These are phyloP conservation scores for Gilbertella persicaria DNA, from an alignment of 371 early-diverging fungal species.

Conservation along the genomic window DNA sequence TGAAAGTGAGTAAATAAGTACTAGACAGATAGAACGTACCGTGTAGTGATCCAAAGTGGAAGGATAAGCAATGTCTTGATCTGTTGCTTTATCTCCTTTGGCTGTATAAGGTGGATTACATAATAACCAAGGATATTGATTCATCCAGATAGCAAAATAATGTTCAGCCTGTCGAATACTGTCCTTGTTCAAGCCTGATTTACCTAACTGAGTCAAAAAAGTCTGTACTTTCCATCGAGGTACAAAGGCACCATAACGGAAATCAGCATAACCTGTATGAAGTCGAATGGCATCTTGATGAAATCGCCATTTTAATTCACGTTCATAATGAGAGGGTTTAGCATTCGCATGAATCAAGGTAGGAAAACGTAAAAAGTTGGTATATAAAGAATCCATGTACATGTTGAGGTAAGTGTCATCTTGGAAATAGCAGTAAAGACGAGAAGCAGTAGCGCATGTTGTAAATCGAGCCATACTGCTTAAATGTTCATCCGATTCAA, in stretches of 20 bases:
- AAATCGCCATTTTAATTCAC: slow-evolving; percentile 61
- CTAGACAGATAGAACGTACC: slow-evolving; percentile 2
- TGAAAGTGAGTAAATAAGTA: not conserved
- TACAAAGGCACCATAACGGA: slow-evolving; percentile 61
- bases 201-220: slow-evolving; percentile 58
- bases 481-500: slow-evolving; percentile 50
- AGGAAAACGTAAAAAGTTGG: slow-evolving; percentile 61
- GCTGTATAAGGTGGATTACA: slow-evolving; percentile 42
- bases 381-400: slow-evolving; percentile 61
- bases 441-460: slow-evolving; percentile 59
- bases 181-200: slow-evolving; percentile 52
- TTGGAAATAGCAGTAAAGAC: slow-evolving; percentile 64
- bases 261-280: slow-evolving; percentile 65
- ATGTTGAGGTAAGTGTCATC: slow-evolving; percentile 59
- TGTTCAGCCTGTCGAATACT: slow-evolving; percentile 55
- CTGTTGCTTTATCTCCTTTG: slow-evolving; percentile 17
- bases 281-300: slow-evolving; percentile 52
- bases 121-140: slow-evolving; percentile 67
- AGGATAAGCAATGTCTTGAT: slow-evolving; percentile 15
- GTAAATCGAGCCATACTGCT: slow-evolving; percentile 62
- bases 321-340: slow-evolving; percentile 56
- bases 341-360: slow-evolving; percentile 61
- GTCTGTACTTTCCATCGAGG: slow-evolving; percentile 51
- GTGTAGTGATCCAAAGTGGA: slow-evolving; percentile 20
- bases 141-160: slow-evolving; percentile 68